Conservation (phyloP, 2,329 filamentous ascomycete genomes). For the Parastagonospora avenae region DNA sequence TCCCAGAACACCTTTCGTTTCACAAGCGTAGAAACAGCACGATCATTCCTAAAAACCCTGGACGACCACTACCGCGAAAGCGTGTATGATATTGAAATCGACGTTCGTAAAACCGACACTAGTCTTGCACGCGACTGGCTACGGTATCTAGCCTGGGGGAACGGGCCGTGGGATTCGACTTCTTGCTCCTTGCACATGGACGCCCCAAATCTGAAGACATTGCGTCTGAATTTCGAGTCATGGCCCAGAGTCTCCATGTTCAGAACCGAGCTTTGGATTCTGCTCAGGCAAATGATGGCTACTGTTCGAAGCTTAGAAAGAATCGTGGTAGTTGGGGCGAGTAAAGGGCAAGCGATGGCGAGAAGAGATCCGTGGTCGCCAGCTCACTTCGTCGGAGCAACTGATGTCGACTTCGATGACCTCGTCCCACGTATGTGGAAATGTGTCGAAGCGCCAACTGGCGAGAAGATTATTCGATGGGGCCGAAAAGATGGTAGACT, state of each 20-base stretch:
- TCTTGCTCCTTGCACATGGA: constrained; percentile 32
- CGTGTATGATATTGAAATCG: constrained; percentile 45
- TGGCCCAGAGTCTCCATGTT: constrained; percentile 41
- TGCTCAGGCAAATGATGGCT: constrained; percentile 35
- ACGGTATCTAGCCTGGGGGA: constrained; percentile 39
- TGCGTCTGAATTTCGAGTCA: constrained; percentile 42
- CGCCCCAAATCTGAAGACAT: constrained; percentile 36
- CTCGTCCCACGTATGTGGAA: constrained; percentile 42
- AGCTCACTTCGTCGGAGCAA: constrained; percentile 44
- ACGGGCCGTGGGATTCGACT: constrained; percentile 19
- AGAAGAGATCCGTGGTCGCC: constrained; percentile 43
- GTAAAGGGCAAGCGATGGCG: constrained; percentile 38
- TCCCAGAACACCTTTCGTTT: constrained; percentile 46
- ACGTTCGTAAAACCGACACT: constrained; percentile 37
- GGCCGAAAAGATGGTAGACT: constrained; percentile 30
- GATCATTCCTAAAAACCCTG: constrained; percentile 35
- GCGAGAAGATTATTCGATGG: constrained; percentile 40
- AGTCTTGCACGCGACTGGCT: constrained; percentile 41
- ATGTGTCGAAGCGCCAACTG: constrained; percentile 20
- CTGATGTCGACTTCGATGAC: constrained; percentile 42
- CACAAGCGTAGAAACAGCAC: constrained; percentile 36
- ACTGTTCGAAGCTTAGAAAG: constrained; percentile 37
- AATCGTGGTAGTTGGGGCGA: constrained; percentile 39
- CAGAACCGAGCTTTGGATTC: constrained; percentile 38
- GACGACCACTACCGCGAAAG: constrained; percentile 20